A percentile compares a stretch with the other conserved stretches of the same genome.
Evolutionary conservation across 1,284 basidiomycete species (phyloP).

Genomic region (Ustilago tritici): DNA sequence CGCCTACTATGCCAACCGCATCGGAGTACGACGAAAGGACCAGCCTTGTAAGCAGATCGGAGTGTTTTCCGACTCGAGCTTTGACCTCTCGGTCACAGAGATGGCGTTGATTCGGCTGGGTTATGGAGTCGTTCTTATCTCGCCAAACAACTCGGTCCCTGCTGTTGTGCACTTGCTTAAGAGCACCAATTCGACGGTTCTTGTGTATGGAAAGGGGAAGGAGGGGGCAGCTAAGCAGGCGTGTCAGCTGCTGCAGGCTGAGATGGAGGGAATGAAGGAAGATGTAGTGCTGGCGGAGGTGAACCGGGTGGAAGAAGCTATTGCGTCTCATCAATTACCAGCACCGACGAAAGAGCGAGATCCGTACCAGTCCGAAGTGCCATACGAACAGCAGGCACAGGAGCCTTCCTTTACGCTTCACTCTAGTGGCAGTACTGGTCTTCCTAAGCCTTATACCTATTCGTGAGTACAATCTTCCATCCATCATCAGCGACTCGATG

Average conservation of each 20-base stretch:
- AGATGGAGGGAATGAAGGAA: background rate
- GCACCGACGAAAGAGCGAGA: slow-evolving; percentile 11
- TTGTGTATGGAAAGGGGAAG: slow-evolving; percentile 18
- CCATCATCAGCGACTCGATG: background rate
- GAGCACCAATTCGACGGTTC: slow-evolving; percentile 9
- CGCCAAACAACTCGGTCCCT: slow-evolving; percentile 51
- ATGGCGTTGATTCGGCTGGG: slow-evolving; percentile 45
- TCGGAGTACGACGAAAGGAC: slow-evolving; percentile 16
- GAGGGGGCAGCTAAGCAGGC: slow-evolving; percentile 10
- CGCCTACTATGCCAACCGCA: slow-evolving; percentile 27
- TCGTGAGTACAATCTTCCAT: background rate
- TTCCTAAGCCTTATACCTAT: slow-evolving; percentile 46
- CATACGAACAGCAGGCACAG: slow-evolving; percentile 21
- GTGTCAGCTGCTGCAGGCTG: slow-evolving; percentile 4
- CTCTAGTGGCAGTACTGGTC: slow-evolving; percentile 52
- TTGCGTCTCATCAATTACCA: slow-evolving; percentile 16
- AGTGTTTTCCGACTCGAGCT: slow-evolving; percentile 20
- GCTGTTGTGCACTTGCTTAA: slow-evolving; percentile 48
- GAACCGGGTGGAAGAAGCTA: slow-evolving; percentile 5
- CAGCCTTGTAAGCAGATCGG: slow-evolving; percentile 29
- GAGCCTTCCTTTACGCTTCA: slow-evolving; percentile 38
- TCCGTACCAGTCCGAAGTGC: slow-evolving; percentile 14
- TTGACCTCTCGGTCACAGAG: slow-evolving; percentile 32
- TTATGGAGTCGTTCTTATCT: slow-evolving; percentile 41
- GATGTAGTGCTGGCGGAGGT: slow-evolving; percentile 1